Evolutionary conservation across 352 stramenopile species (phyloP).

Genomic region (Phytophthora parvispora): DNA sequence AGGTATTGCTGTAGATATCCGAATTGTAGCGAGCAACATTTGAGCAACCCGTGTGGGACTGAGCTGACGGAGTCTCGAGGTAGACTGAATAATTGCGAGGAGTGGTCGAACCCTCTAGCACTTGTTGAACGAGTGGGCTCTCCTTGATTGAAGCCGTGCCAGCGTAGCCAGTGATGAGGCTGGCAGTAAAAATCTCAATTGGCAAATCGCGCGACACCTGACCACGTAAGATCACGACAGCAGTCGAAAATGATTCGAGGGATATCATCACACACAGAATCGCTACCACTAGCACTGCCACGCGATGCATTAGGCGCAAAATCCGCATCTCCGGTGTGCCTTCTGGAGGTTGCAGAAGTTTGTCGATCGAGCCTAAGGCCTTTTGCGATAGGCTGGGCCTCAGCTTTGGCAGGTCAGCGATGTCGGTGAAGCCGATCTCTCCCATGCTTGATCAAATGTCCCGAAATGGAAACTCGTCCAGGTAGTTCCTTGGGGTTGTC

Average conservation of each 20-base stretch:
- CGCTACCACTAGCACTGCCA: slow-evolving; percentile 27
- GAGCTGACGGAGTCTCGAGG: slow-evolving; percentile 22
- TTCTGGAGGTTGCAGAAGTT: not conserved
- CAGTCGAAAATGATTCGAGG: slow-evolving; percentile 25
- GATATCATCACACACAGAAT: slow-evolving; percentile 39
- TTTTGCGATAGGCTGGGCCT: not conserved
- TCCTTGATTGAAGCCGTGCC: slow-evolving; percentile 33
- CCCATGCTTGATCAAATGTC: slow-evolving; percentile 6
- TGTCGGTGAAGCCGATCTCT: slow-evolving; percentile 12
- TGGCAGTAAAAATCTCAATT: slow-evolving; percentile 10
- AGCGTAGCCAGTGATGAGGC: slow-evolving; percentile 40
- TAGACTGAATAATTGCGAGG: slow-evolving; percentile 39
- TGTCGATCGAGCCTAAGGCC: not conserved
- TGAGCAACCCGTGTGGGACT: slow-evolving; percentile 27
- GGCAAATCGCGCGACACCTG: slow-evolving; percentile 20
- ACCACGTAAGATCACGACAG: slow-evolving; percentile 21
- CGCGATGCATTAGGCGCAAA: slow-evolving; percentile 17
- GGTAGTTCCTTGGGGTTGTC: not conserved
- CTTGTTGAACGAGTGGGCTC: slow-evolving; percentile 40
- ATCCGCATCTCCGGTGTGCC: not conserved
- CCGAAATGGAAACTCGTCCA: not conserved
- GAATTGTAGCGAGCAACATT: slow-evolving; percentile 10
- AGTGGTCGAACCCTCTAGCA: slow-evolving; percentile 26
- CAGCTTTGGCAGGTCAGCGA: slow-evolving; percentile 3
- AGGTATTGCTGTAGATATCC: slow-evolving; percentile 38